phyloP scores from a whole-genome alignment of 2,329 filamentous ascomycete species.

The Bipolaris zeicola region DNA sequence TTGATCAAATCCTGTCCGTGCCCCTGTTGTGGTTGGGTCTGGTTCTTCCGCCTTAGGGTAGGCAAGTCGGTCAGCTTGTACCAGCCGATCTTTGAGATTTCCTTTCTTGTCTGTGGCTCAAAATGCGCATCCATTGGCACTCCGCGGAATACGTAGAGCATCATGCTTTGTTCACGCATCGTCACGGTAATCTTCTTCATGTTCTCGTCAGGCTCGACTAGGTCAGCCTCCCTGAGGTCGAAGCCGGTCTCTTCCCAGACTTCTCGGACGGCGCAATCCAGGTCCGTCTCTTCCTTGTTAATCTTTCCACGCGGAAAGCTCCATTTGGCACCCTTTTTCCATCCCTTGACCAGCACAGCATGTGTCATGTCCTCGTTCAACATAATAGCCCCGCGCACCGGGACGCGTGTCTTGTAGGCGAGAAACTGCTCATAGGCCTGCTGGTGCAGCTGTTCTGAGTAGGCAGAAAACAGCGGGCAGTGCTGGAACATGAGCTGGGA shows the following conservation, averaged over 20 bases:
- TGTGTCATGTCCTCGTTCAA: constrained; percentile 94
- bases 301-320: constrained; percentile 97
- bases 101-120: constrained; percentile 88
- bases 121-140: constrained; percentile 87
- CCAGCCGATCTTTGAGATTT: constrained; percentile 97
- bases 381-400: constrained; percentile 91
- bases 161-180: constrained; percentile 91
- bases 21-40: constrained; percentile 62
- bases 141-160: constrained; percentile 88
- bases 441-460: constrained; percentile 76
- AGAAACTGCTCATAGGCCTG: constrained; percentile 90
- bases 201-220: constrained; percentile 71
- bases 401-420: constrained; percentile 91
- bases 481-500: constrained; percentile 91
- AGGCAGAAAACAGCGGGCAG: constrained; percentile 84
- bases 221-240: constrained; percentile 74
- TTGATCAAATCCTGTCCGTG: constrained; percentile 62
- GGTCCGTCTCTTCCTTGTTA: constrained; percentile 92
- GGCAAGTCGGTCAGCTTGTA: constrained; percentile 89
- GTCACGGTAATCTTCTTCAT: constrained; percentile 86
- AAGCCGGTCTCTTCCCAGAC: constrained; percentile 96
- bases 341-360: constrained; percentile 91
- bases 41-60: constrained; percentile 71
- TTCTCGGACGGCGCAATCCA: constrained; percentile 92
- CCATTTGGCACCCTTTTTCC: constrained; percentile 97